Evolutionary conservation across 108 stramenopile species (phyloP).

Genomic region (Schizochytrium sp.): DNA sequence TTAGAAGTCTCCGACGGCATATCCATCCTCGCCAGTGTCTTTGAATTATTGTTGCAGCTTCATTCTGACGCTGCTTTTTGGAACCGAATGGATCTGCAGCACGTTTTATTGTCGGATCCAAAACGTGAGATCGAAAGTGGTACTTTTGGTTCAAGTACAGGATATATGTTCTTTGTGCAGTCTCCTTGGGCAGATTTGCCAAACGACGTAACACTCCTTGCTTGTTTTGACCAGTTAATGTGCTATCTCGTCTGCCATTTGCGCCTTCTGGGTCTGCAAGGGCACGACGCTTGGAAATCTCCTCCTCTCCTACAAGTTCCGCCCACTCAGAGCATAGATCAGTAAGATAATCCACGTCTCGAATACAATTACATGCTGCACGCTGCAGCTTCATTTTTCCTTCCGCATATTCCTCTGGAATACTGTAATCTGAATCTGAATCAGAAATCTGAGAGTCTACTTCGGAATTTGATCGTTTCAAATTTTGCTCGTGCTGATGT

Average conservation of each 20-base stretch:
- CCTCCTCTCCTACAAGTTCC: background rate
- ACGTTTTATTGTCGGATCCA: background rate
- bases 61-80: background rate
- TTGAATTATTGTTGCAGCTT: constrained; percentile 27
- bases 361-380: background rate
- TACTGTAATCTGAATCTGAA: background rate
- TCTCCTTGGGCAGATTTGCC: background rate
- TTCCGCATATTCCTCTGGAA: background rate
- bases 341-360: constrained; percentile 5
- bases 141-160: background rate
- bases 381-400: background rate
- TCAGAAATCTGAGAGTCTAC: background rate
- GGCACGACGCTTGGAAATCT: background rate
- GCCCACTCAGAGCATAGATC: constrained; percentile 29
- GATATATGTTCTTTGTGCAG: background rate
- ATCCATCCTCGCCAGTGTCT: background rate
- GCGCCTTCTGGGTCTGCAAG: constrained; percentile 18
- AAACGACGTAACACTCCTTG: background rate
- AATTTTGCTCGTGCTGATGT: background rate
- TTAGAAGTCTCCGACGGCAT: constrained; percentile 9
- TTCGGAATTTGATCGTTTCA: background rate
- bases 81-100: constrained; percentile 16
- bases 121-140: background rate
- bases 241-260: background rate
- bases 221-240: too few relatives aligned